Evolutionary conservation across 176 grass and related monocot genomes (phyloP).

Genomic region (Dendrocalamus sinicus): DNA sequence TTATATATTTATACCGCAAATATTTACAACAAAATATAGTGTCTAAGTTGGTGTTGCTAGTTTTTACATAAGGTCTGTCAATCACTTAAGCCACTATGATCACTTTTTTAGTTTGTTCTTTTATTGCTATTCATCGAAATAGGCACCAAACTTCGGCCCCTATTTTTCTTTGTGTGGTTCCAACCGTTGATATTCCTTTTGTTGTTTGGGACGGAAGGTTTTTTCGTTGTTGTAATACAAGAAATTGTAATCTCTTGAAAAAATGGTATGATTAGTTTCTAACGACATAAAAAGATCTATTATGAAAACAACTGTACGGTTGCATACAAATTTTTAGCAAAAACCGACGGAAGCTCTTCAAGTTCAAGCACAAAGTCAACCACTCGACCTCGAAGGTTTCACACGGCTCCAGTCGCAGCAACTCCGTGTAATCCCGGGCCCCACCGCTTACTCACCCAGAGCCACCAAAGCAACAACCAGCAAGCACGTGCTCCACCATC

Average conservation of each 20-base stretch:
- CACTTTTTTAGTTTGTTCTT: background rate
- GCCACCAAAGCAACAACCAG: background rate
- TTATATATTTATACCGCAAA: too few species aligned
- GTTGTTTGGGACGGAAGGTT: too few species aligned
- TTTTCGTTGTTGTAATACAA: too few species aligned
- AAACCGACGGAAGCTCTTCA: too few species aligned
- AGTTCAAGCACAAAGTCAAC: too few species aligned
- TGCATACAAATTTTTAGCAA: too few species aligned
- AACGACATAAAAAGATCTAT: too few species aligned
- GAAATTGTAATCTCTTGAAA: too few species aligned
- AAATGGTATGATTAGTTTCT: too few species aligned
- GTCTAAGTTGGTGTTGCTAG: constrained; percentile 7
- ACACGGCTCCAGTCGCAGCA: background rate
- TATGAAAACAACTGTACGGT: too few species aligned
- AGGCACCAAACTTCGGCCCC: background rate
- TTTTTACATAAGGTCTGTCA: background rate
- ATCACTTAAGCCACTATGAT: background rate
- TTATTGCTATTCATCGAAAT: background rate
- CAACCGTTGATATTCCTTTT: too few species aligned
- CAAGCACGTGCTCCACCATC: background rate
- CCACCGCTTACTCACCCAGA: background rate
- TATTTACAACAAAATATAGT: background rate
- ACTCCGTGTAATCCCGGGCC: background rate
- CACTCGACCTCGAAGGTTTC: too few species aligned
- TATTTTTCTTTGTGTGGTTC: background rate